Base-by-base conservation (phyloP, 2,329 filamentous ascomycete species). In the Nemania sp. region DNA sequence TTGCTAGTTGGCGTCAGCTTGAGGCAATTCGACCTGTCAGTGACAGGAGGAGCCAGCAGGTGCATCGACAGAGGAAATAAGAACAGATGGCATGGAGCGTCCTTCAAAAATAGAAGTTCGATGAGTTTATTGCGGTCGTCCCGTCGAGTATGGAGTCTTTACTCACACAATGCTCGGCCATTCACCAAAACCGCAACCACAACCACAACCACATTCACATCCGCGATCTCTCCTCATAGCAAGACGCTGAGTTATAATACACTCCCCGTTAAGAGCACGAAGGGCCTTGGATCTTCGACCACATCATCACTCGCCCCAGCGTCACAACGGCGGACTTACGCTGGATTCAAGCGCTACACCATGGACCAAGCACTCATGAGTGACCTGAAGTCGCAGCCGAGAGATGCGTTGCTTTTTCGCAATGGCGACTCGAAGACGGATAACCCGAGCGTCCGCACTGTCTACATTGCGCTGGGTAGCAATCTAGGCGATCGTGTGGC, bases 391-490 rank as follows among this genome's bases (percentile, higher is more conserved):
- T 52, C 58, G 37, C 58, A 68, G 21, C 34, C 65, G 5, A 60
- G 62, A 32, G 63, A 67, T 46, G 63, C 57, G 18, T 43, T 56
- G 18, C 48, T 65, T 15, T 61, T 62, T 42, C 55, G 49, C 37
- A 61, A 54, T 68, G 71, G 57, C 67, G 65, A 49, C 71, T 72
- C 56, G 68, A 71, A 46, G 21, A 65, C 60, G 59, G 62, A 56
- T 51, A 51, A 42, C 35, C 40, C 69, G 47, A 67, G 69, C 53
- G 71, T 71, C 67, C 77, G 75, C 66, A 82, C 76, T 46, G 92
- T 90, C 0, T 96, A 91, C 73, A 86, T 99, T 69, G 95, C 94
- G 7, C 80, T 99, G 6, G 95, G 95, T 0, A 97, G 93, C 77
- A 99, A 99, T 75, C 77, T 98, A 53, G 94, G 93, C 4, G 88